These are phyloP conservation scores for Penicillium aurantiogriseum DNA, from an alignment of 2,329 filamentous ascomycete species.

Conservation along the genomic window DNA sequence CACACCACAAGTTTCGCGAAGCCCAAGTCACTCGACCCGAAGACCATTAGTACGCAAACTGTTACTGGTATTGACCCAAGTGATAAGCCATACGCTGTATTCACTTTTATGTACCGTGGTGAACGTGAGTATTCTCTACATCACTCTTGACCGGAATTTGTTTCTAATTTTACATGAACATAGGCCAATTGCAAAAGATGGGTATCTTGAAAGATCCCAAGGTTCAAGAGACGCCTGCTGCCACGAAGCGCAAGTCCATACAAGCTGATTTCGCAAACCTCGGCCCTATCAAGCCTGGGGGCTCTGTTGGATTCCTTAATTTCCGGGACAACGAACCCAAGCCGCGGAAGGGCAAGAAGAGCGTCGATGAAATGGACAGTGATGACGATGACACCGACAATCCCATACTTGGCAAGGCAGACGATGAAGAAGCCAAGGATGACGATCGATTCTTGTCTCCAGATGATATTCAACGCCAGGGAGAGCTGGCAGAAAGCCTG, in stretches of 20 bases:
- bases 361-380: slow-evolving; percentile 69
- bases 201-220: slow-evolving; percentile 75
- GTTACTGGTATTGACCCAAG: slow-evolving; percentile 97
- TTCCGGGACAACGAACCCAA: slow-evolving; percentile 70
- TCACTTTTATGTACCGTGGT: slow-evolving; percentile 96
- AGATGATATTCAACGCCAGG: slow-evolving; percentile 60
- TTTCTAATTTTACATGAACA: background rate
- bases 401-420: slow-evolving; percentile 60
- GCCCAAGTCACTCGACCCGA: slow-evolving; percentile 91
- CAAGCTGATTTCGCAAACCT: slow-evolving; percentile 83
- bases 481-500: slow-evolving; percentile 62
- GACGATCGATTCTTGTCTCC: slow-evolving; percentile 53
- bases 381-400: slow-evolving; percentile 68
- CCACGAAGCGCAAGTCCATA: slow-evolving; percentile 74
- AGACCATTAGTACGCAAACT: slow-evolving; percentile 96
- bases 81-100: slow-evolving; percentile 92
- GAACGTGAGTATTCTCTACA: slow-evolving; percentile 65
- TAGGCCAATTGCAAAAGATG: slow-evolving; percentile 95
- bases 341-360: slow-evolving; percentile 60
- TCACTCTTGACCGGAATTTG: background rate
- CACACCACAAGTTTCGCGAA: slow-evolving; percentile 98
- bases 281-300: slow-evolving; percentile 78
- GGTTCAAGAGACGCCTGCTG: slow-evolving; percentile 56
- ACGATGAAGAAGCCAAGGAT: slow-evolving; percentile 56
- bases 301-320: slow-evolving; percentile 83